Percentiles rank a stretch among this genome's conserved stretches.
These are phyloP conservation scores for Ilyonectria robusta DNA, from an alignment of 2,329 filamentous ascomycete species.

Conservation along the genomic window DNA sequence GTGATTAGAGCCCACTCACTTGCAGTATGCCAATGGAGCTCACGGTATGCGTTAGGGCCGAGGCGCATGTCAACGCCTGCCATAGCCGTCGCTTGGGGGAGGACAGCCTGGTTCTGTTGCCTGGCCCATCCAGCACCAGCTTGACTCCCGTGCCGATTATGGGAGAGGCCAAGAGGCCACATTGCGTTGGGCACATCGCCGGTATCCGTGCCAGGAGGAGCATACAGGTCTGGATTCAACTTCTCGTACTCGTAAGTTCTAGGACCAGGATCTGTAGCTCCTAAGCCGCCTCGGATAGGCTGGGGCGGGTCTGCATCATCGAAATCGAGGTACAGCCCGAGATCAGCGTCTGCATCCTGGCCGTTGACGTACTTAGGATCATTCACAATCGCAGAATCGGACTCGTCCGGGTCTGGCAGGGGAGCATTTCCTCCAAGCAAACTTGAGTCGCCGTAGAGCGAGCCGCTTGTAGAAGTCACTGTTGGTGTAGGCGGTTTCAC, in stretches of 20 bases:
- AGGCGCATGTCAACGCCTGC: slow-evolving; percentile 19
- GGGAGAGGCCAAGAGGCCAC: slow-evolving; percentile 18
- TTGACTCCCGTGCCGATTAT: slow-evolving; percentile 13
- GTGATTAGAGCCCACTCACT: slow-evolving; percentile 16
- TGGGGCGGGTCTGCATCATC: slow-evolving; percentile 4
- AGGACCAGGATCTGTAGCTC: slow-evolving; percentile 18
- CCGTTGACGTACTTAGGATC: slow-evolving; percentile 61
- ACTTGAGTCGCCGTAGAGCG: slow-evolving; percentile 56
- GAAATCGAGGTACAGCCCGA: slow-evolving; percentile 53
- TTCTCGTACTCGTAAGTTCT: slow-evolving; percentile 26
- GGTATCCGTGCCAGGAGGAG: slow-evolving; percentile 12
- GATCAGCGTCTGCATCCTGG: slow-evolving; percentile 63
- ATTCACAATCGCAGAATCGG: slow-evolving; percentile 56
- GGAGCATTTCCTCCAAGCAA: slow-evolving; percentile 59
- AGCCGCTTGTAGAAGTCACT: slow-evolving; percentile 55
- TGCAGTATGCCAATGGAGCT: slow-evolving; percentile 18
- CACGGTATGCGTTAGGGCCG: slow-evolving; percentile 11
- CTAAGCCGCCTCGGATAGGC: slow-evolving; percentile 15
- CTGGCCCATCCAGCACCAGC: slow-evolving; percentile 16
- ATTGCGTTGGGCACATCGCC: slow-evolving; percentile 19
- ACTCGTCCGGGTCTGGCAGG: slow-evolving; percentile 52
- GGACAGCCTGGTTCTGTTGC: slow-evolving; percentile 19
- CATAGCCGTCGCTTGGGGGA: slow-evolving; percentile 15
- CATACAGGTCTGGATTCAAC: slow-evolving; percentile 15
- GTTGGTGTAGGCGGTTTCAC: slow-evolving; percentile 56